Evolutionary conservation across 495 filamentous ascomycete genomes (phyloP).

Genomic region (Annulohypoxylon bovei): DNA sequence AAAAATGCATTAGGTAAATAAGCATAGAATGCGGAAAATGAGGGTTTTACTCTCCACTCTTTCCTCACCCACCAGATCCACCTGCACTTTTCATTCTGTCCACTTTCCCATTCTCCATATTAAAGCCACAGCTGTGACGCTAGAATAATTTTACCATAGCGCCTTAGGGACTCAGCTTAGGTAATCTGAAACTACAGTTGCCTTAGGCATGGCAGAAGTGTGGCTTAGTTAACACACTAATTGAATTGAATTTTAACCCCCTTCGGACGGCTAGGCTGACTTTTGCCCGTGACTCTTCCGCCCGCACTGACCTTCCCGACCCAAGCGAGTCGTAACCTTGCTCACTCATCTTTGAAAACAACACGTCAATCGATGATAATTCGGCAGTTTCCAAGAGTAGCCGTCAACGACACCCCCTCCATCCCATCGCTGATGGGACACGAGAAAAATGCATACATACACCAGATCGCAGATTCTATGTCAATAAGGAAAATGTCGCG

Average conservation of each 20-base stretch:
- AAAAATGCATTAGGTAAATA: slow-evolving; percentile 16
- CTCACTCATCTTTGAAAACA: slow-evolving; percentile 36
- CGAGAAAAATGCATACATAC: slow-evolving; percentile 14
- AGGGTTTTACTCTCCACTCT: neutral
- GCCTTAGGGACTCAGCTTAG: too few species aligned
- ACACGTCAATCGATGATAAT: slow-evolving; percentile 39
- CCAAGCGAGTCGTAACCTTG: slow-evolving; percentile 20
- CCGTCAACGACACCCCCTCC: slow-evolving; percentile 18
- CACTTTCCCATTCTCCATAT: neutral
- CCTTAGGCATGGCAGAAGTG: neutral
- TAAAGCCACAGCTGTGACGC: neutral
- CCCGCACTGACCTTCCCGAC: slow-evolving; percentile 28
- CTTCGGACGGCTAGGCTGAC: slow-evolving; percentile 36
- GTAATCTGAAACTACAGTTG: neutral
- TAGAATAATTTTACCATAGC: neutral
- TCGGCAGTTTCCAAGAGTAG: slow-evolving; percentile 29
- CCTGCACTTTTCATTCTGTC: neutral
- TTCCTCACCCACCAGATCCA: neutral
- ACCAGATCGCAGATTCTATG: slow-evolving; percentile 1
- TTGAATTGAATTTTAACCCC: slow-evolving; percentile 33
- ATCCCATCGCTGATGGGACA: slow-evolving; percentile 3
- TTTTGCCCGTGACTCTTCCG: slow-evolving; percentile 20
- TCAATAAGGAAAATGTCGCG: neutral
- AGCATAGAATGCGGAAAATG: slow-evolving; percentile 18
- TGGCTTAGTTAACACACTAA: neutral